Evolutionary conservation across 2,329 filamentous ascomycete species (phyloP), one percentile per base, ranked within the genome.

Genomic region (Orbilia oligospora): DNA sequence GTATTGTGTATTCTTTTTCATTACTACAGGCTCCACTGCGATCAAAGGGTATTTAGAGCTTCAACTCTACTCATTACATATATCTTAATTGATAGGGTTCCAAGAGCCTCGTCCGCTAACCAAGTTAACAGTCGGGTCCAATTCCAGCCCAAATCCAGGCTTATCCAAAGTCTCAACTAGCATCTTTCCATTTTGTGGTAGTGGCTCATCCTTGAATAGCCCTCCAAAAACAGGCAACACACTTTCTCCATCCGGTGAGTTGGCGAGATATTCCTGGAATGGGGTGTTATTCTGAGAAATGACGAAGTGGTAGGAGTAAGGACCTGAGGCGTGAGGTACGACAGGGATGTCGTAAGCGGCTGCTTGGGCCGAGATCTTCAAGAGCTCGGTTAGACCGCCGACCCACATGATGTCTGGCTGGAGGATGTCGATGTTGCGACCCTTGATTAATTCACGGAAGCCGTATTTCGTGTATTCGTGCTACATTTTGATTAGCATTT

Each of bases 391-490:
- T 87, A 97, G 85, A 79, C 94, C 94, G 80, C 94, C 94, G 14
- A 97, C 90, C 94, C 94, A 97, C 94, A 97, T 97, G 80, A 97
- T 94, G 83, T 97, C 94, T 14, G 94, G 94, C 86, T 97, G 94
- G 82, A 97, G 90, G 82, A 97, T 97, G 84, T 97, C 94, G 77
- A 97, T 87, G 85, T 97, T 97, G 81, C 94, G 93, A 71, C 91
- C 92, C 85, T 97, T 93, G 80, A 97, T 91, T 51, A 97, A 89
- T 87, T 97, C 97, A 81, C 95, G 92, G 89, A 97, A 97, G 33
- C 94, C 94, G 83, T 94, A 97, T 82, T 93, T 89, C 5, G 93
- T 97, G 87, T 94, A 97, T 85, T 97, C 94, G 86, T 97, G 94
- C 87, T 78, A 30, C 0, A 16, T 8, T 66, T 9, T 12, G 5